Percentiles rank a stretch among this genome's conserved stretches.
These are phyloP conservation scores for Xylariales sp. DNA, from an alignment of 2,329 filamentous ascomycete species.

Conservation along the genomic window DNA sequence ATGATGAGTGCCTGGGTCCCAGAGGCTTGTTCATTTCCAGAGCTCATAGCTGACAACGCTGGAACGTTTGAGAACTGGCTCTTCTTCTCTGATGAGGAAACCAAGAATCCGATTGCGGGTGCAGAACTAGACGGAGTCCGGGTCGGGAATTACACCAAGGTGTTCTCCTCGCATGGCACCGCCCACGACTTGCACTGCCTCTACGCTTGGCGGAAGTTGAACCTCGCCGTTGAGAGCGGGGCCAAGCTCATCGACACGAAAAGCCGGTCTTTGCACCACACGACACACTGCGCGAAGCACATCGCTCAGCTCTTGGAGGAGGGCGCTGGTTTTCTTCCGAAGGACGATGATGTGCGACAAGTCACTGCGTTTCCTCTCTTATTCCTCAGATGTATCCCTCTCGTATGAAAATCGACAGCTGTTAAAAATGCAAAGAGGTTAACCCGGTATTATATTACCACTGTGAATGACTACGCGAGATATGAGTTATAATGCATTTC, in stretches of 20 bases:
- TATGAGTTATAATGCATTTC: too few species aligned
- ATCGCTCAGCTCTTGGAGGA: constrained; percentile 23
- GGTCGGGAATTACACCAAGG: constrained; percentile 19
- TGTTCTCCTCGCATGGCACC: constrained; percentile 14
- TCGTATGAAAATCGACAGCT: background rate
- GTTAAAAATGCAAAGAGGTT: too few species aligned
- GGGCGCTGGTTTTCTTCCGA: constrained; percentile 20
- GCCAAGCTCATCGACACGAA: constrained; percentile 10
- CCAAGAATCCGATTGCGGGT: constrained; percentile 2
- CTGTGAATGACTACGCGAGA: background rate
- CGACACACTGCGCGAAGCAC: constrained; percentile 24
- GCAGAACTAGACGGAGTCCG: constrained; percentile 5
- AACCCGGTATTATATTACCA: too few species aligned
- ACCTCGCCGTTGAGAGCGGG: constrained; percentile 15
- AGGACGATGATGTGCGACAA: constrained; percentile 2
- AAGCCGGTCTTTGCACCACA: constrained; percentile 20
- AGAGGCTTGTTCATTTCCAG: constrained; percentile 4
- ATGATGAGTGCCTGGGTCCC: constrained; percentile 25
- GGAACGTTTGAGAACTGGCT: constrained; percentile 19
- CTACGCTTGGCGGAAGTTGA: constrained; percentile 20
- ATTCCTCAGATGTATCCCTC: constrained; percentile 4
- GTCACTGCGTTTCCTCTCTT: constrained; percentile 20
- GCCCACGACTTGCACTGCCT: constrained; percentile 20
- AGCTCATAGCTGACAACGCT: constrained; percentile 15
- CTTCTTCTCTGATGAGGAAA: constrained; percentile 13